Evolutionary conservation across 2,329 filamentous ascomycete genomes (phyloP).

Genomic region (Zopfia rhizophila): DNA sequence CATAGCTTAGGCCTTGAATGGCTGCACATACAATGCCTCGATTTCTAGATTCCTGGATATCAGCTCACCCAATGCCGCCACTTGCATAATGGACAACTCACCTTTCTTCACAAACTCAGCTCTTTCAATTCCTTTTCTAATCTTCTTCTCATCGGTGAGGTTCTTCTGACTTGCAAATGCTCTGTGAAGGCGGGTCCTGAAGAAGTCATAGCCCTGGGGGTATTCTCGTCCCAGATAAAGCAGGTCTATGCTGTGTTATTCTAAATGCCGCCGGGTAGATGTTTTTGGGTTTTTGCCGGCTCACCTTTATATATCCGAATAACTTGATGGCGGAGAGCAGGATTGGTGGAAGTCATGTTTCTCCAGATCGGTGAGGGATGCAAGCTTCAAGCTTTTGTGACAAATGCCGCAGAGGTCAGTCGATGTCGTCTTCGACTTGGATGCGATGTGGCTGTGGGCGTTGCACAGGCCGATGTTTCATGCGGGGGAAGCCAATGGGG

Average conservation of each 20-base stretch:
- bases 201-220: constrained; percentile 85
- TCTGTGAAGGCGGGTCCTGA: constrained; percentile 80
- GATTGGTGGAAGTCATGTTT: constrained; percentile 55
- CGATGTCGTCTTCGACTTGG: no score
- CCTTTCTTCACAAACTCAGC: constrained; percentile 94
- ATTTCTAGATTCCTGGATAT: constrained; percentile 71
- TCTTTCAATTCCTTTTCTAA: constrained; percentile 76
- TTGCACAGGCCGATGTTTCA: neutral
- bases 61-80: constrained; percentile 7
- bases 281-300: constrained; percentile 13
- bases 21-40: constrained; percentile 80
- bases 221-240: constrained; percentile 87
- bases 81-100: constrained; percentile 45
- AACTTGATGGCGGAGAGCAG: constrained; percentile 77
- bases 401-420: no score
- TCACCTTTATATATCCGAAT: constrained; percentile 89
- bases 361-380: no score
- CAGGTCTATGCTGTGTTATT: constrained; percentile 69
- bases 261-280: neutral
- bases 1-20: constrained; percentile 7
- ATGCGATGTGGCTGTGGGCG: constrained; percentile 1
- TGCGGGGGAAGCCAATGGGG: neutral
- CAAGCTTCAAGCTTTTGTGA: no score
- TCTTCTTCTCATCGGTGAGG: constrained; percentile 77
- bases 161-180: constrained; percentile 82